phyloP scores from a whole-genome alignment of 768 basidiomycete genomes.

The Pulveroboletus sp. region DNA sequence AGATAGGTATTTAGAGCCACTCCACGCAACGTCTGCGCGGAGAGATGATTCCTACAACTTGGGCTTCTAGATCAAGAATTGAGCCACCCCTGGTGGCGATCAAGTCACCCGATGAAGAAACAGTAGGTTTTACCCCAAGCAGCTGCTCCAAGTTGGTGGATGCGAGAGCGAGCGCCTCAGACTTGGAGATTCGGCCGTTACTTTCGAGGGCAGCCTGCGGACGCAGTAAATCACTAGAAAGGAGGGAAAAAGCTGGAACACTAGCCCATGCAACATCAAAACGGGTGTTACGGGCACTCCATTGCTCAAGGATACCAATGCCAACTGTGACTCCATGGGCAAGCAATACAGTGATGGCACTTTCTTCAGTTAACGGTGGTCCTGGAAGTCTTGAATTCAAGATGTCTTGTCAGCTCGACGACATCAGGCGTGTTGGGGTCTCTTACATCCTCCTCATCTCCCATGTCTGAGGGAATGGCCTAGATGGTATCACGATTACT shows the following conservation, averaged over 20 bases:
- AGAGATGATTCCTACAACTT: slow-evolving; percentile 53
- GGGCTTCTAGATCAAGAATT: slow-evolving; percentile 41
- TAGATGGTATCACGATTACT: slow-evolving; percentile 60
- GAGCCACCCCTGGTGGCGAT: slow-evolving; percentile 56
- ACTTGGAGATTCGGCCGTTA: slow-evolving; percentile 35
- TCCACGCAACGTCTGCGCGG: slow-evolving; percentile 46
- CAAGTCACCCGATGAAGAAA: slow-evolving; percentile 40
- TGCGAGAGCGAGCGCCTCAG: slow-evolving; percentile 48
- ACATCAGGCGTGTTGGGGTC: neutral
- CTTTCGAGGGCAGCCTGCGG: slow-evolving; percentile 38
- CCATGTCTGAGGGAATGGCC: slow-evolving; percentile 75
- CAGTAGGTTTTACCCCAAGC: slow-evolving; percentile 18
- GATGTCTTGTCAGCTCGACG: slow-evolving; percentile 6
- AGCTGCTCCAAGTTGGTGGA: slow-evolving; percentile 53
- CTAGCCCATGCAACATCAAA: slow-evolving; percentile 82
- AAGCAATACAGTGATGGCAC: slow-evolving; percentile 55
- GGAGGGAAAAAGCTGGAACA: slow-evolving; percentile 17
- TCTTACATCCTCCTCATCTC: slow-evolving; percentile 40
- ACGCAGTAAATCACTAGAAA: slow-evolving; percentile 10
- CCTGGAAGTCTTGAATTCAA: slow-evolving; percentile 23
- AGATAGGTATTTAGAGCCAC: slow-evolving; percentile 33
- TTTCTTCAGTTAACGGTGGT: slow-evolving; percentile 37
- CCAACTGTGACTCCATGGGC: slow-evolving; percentile 70
- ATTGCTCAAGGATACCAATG: slow-evolving; percentile 59
- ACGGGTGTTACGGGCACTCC: slow-evolving; percentile 70